phyloP scores from a whole-genome alignment of 2,329 filamentous ascomycete species.

The Sporothrix pseudoabietina region DNA sequence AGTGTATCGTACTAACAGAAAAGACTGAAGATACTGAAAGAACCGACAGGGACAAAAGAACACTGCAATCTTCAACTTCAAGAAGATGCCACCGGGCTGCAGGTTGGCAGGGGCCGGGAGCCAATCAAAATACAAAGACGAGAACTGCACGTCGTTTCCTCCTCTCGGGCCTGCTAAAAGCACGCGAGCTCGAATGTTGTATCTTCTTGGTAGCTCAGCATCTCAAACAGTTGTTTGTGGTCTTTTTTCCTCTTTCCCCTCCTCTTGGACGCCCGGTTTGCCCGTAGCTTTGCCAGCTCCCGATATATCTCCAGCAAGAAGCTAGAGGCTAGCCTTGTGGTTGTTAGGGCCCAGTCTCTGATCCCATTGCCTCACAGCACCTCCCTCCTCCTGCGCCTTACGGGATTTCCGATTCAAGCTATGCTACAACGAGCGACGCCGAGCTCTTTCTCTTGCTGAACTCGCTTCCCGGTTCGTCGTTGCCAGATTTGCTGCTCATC shows the following conservation, averaged over 20 bases:
- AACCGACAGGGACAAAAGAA: not conserved
- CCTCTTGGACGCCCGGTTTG: not conserved
- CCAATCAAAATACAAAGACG: conserved; percentile 27
- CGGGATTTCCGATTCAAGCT: conserved; percentile 19
- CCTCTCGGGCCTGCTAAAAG: conserved; percentile 6
- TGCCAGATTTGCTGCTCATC: conserved; percentile 6
- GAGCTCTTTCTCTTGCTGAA: not conserved
- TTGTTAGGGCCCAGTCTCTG: not conserved
- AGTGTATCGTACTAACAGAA: not conserved
- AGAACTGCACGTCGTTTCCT: conserved; percentile 21
- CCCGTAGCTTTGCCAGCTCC: conserved; percentile 20
- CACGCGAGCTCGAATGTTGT: conserved; percentile 13
- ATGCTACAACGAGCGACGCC: not conserved
- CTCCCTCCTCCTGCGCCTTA: not conserved
- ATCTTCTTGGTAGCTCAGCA: not conserved
- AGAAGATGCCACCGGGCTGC: not conserved
- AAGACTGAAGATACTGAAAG: not conserved
- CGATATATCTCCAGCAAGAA: conserved; percentile 19
- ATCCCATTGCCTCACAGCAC: not conserved
- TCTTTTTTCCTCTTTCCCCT: not conserved
- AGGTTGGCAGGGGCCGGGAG: not conserved
- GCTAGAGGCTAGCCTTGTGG: conserved; percentile 15
- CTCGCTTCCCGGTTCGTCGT: not conserved
- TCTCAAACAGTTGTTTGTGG: not conserved
- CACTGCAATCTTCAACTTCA: not conserved